These are phyloP conservation scores for Fusarium brevicatenulatum DNA, from an alignment of 2,329 filamentous ascomycete genomes.

Conservation along the genomic window DNA sequence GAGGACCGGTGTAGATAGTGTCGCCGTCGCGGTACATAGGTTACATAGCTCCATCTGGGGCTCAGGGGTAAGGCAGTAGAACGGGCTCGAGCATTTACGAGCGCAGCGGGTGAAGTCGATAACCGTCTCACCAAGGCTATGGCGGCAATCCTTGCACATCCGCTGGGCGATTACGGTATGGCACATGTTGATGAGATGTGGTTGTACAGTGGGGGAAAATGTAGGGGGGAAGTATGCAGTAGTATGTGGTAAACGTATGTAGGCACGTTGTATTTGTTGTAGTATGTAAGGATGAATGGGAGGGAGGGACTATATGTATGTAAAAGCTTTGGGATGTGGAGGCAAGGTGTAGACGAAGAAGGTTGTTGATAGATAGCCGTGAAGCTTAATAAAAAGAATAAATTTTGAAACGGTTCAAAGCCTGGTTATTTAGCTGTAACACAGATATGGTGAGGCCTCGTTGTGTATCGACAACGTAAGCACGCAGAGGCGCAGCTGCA, in stretches of 20 bases:
- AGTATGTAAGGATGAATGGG: not conserved
- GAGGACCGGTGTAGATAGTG: constrained; percentile 42
- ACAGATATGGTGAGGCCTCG: constrained; percentile 34
- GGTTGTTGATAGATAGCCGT: constrained; percentile 7
- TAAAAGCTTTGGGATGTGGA: not conserved
- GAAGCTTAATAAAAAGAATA: constrained; percentile 22
- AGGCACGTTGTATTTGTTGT: not conserved
- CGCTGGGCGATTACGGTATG: constrained; percentile 46
- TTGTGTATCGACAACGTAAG: constrained; percentile 37
- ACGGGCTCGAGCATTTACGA: constrained; percentile 46
- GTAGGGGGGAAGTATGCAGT: constrained; percentile 1
- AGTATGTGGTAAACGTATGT: not conserved
- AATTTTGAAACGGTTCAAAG: constrained; percentile 11
- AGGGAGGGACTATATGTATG: constrained; percentile 2
- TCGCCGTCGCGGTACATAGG: constrained; percentile 36
- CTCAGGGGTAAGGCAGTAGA: constrained; percentile 45
- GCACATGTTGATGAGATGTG: constrained; percentile 41
- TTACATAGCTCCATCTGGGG: constrained; percentile 43
- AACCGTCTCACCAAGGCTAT: constrained; percentile 44
- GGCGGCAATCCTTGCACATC: constrained; percentile 43
- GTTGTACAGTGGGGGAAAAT: constrained; percentile 10
- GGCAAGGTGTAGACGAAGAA: not conserved
- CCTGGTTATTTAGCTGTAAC: constrained; percentile 34
- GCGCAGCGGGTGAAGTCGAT: constrained; percentile 46
- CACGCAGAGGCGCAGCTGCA: constrained; percentile 32